Conservation (phyloP, 768 basidiomycete species). For the Auriscalpium orientale region DNA sequence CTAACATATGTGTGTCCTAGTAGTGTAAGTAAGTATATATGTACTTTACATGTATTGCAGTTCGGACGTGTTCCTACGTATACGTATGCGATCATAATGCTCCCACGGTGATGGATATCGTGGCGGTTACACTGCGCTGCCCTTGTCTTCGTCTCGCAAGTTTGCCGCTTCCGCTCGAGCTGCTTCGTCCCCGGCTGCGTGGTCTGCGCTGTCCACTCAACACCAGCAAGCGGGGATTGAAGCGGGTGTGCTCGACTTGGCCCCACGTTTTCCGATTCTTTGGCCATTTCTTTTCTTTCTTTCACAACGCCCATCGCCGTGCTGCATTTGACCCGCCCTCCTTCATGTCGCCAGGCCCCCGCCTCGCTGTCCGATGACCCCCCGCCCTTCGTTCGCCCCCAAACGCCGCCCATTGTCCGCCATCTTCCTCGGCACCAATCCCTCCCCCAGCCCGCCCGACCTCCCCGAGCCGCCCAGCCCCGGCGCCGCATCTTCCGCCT, state of each 20-base stretch:
- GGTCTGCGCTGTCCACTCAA: not conserved
- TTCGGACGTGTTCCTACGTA: no score
- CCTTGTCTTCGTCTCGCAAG: not conserved
- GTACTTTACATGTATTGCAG: no score
- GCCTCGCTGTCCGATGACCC: slow-evolving; percentile 34
- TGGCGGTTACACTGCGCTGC: no score
- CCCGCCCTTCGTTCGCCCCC: slow-evolving; percentile 36
- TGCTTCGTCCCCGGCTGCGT: not conserved
- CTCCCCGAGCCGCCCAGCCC: slow-evolving; percentile 70
- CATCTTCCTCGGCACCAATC: slow-evolving; percentile 45
- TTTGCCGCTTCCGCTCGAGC: not conserved
- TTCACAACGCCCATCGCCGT: not conserved
- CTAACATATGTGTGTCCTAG: slow-evolving; percentile 36
- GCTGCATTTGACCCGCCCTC: not conserved
- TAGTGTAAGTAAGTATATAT: no score
- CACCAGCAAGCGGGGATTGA: not conserved
- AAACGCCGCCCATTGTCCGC: slow-evolving; percentile 54
- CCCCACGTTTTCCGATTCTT: not conserved
- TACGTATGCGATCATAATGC: no score
- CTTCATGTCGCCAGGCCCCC: not conserved
- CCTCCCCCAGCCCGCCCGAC: slow-evolving; percentile 26
- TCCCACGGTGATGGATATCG: no score
- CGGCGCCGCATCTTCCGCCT: slow-evolving; percentile 30
- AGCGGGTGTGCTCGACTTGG: not conserved
- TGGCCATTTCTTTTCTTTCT: not conserved